Evolutionary conservation across 129 eudicot genomes (phyloP).

Genomic region (Helianthus annuus): DNA sequence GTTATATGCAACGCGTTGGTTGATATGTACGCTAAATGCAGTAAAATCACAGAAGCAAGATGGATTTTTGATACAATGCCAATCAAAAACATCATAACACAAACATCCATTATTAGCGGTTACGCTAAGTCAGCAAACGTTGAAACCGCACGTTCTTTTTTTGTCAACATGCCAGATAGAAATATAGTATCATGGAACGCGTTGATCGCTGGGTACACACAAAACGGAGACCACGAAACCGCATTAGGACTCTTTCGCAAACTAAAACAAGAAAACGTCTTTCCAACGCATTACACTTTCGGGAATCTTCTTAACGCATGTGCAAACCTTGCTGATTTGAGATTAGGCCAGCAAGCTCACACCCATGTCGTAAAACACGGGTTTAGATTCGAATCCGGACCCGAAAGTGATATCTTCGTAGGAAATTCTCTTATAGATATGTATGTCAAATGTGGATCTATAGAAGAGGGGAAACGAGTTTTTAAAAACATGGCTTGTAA

Average conservation of each 20-base stretch:
- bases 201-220: conserved; percentile 43
- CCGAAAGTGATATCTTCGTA: conserved; percentile 43
- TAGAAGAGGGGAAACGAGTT: conserved; percentile 39
- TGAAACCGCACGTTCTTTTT: conserved; percentile 29
- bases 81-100: conserved; percentile 27
- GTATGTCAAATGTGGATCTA: conserved; percentile 41
- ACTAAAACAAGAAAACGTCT: conserved; percentile 32
- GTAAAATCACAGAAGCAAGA: conserved; percentile 38
- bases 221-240: conserved; percentile 36
- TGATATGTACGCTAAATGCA: conserved; percentile 41
- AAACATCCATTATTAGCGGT: conserved; percentile 41
- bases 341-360: conserved; percentile 47
- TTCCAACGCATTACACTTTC: conserved; percentile 44
- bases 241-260: conserved; percentile 33
- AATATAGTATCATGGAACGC: conserved; percentile 46
- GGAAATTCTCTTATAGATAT: conserved; percentile 47
- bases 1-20: conserved; percentile 44
- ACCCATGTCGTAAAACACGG: conserved; percentile 48
- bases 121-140: conserved; percentile 35
- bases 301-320: conserved; percentile 47
- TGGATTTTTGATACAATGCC: conserved; percentile 47
- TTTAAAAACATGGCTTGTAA: conserved; percentile 32
- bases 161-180: conserved; percentile 35
- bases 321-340: conserved; percentile 38
- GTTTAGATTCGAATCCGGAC: conserved; percentile 36